phyloP scores from a whole-genome alignment of 345 rosid species.

The Pugionium cornutum region DNA sequence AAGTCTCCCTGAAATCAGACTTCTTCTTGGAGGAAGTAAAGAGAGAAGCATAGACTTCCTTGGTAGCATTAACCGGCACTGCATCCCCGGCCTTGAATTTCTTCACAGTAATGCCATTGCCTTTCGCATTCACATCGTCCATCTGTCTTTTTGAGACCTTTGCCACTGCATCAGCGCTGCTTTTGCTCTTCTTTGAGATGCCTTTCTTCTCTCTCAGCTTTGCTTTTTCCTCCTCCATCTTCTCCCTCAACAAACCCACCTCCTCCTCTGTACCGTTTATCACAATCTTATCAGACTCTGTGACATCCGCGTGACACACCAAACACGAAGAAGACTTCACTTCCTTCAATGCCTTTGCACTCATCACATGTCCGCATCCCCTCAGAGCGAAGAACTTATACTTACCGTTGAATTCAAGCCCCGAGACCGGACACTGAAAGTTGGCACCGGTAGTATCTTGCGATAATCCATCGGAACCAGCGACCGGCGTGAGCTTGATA shows the following conservation, averaged over 20 bases:
- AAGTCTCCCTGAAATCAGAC: constrained; percentile 73
- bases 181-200: constrained; percentile 52
- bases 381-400: constrained; percentile 70
- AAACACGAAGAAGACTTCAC: constrained; percentile 83
- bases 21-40: constrained; percentile 86
- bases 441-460: constrained; percentile 40
- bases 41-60: constrained; percentile 85
- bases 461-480: constrained; percentile 48
- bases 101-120: constrained; percentile 51
- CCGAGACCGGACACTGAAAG: constrained; percentile 84
- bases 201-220: constrained; percentile 64
- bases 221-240: constrained; percentile 64
- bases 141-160: constrained; percentile 53
- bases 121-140: constrained; percentile 50
- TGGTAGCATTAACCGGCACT: constrained; percentile 77
- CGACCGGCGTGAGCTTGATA: constrained; percentile 56
- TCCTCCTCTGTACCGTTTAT: constrained; percentile 89
- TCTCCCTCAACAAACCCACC: constrained; percentile 61
- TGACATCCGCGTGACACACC: constrained; percentile 78
- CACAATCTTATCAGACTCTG: constrained; percentile 66
- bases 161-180: constrained; percentile 41
- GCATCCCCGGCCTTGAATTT: constrained; percentile 61
- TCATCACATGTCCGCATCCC: constrained; percentile 89
- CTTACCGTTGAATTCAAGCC: constrained; percentile 84
- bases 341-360: constrained; percentile 88